Evolutionary conservation across 2,329 filamentous ascomycete genomes (phyloP).

Genomic region (Volutella citrinella): DNA sequence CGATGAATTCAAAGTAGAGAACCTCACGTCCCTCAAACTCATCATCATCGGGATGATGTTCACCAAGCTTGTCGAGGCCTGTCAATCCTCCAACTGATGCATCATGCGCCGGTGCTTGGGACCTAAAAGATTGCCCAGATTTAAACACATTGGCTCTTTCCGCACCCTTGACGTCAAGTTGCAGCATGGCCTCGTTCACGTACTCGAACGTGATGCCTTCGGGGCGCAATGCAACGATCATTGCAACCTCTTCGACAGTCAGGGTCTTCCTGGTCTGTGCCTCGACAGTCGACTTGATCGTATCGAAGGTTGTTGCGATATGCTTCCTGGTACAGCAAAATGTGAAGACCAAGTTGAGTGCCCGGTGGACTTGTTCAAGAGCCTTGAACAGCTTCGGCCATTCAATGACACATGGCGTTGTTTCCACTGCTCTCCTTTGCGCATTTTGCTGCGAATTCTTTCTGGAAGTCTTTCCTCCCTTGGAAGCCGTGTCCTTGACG

Average conservation of each 20-base stretch:
- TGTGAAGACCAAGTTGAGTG: conserved; percentile 89
- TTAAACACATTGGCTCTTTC: conserved; percentile 64
- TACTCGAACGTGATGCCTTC: conserved; percentile 79
- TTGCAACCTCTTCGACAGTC: conserved; percentile 74
- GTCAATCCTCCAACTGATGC: conserved; percentile 56
- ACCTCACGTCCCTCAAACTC: conserved; percentile 57
- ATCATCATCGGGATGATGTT: conserved; percentile 11
- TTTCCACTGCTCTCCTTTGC: conserved; percentile 13
- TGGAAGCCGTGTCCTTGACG: no score
- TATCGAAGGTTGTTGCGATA: conserved; percentile 86
- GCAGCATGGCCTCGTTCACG: conserved; percentile 78
- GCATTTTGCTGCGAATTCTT: no score
- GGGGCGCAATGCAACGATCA: conserved; percentile 75
- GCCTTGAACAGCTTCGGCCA: conserved; percentile 77
- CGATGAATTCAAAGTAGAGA: conserved; percentile 86
- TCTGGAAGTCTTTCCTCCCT: no score
- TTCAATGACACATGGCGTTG: conserved; percentile 34
- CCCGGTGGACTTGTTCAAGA: conserved; percentile 74
- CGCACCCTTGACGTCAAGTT: conserved; percentile 72
- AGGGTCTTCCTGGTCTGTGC: conserved; percentile 72
- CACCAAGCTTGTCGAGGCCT: conserved; percentile 43
- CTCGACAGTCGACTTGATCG: conserved; percentile 80
- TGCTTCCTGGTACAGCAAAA: conserved; percentile 94
- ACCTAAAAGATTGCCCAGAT: conserved; percentile 41
- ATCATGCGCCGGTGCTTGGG: conserved; percentile 50